Evolutionary conservation across 495 filamentous ascomycete genomes (phyloP).

Genomic region (Penicillium atrosanguineum): DNA sequence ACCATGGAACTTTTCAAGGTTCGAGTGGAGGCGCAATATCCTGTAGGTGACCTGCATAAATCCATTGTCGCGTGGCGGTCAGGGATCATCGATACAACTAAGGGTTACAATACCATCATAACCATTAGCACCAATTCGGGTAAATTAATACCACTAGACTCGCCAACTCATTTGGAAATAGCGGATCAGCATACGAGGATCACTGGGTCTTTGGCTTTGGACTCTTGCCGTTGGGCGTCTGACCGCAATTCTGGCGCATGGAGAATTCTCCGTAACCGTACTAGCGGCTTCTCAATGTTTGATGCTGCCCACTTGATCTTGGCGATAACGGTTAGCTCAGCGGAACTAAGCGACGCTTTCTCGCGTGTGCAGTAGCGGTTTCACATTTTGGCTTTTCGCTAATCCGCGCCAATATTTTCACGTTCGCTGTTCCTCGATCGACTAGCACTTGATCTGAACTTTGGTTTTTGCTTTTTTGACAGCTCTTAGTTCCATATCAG

Average conservation of each 20-base stretch:
- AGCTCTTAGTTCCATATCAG: background rate
- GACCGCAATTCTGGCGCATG: slow-evolving; percentile 19
- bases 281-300: slow-evolving; percentile 17
- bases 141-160: background rate
- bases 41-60: slow-evolving; percentile 9
- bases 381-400: background rate
- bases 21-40: background rate
- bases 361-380: background rate
- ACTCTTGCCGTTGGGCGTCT: slow-evolving; percentile 15
- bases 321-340: slow-evolving; percentile 7
- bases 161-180: background rate
- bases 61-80: slow-evolving; percentile 27
- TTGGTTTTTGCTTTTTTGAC: background rate
- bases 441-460: background rate
- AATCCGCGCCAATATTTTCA: too few relatives aligned
- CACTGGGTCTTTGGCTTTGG: slow-evolving; percentile 8
- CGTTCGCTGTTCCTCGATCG: background rate
- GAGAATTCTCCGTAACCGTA: slow-evolving; percentile 16
- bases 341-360: background rate
- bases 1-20: background rate
- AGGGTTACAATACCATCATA: slow-evolving; percentile 8
- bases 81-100: slow-evolving; percentile 23
- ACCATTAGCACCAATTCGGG: background rate
- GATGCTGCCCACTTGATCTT: slow-evolving; percentile 10
- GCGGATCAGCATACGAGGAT: slow-evolving; percentile 7